Base-by-base conservation (phyloP, 768 basidiomycete species). In the Mycena alexandri region DNA sequence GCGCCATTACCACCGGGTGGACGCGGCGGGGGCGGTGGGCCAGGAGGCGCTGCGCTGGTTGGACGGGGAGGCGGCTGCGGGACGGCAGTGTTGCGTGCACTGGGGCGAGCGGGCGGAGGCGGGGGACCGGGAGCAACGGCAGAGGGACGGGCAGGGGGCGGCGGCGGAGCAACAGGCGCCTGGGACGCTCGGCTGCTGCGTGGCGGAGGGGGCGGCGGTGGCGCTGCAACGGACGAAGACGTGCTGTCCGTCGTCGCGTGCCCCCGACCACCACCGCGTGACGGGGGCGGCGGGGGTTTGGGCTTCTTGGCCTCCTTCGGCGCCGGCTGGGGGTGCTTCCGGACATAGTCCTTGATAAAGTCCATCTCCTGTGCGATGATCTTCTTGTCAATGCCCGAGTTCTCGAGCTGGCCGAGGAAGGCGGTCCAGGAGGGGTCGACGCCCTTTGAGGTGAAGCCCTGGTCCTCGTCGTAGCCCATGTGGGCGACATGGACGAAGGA, bases 401-500 rank as follows among this genome's bases (percentile, higher is more conserved):
- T 78, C 66, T 90, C 86, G 7, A 98, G 84, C 64, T 87, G 82
- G 10, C 80, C 83, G 3, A 98, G 83, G 63, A 99, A 79, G 1
- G 88, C 82, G 50, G 88, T 83, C 97, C 97, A 99, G 6, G 92
- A 93, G 1, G 93, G 89, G 77, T 99, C 97, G 7, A 99, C 93
- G 59, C 93, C 93, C 17, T 84, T 86, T 0, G 92, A 93, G 0
- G 90, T 91, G 78, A 95, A 98, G 3, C 97, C 97, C 25, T 89
- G 87, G 70, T 97, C 90, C 0, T 87, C 77, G 73, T 98, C 93
- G 77, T 92, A 98, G 14, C 96, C 96, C 93, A 99, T 97, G 76
- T 98, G 96, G 0, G 93, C 95, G 48, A 98, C 85, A 75, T 98
- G 96, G 63, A 88, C 86, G 82, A 98, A 98, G 10, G 91, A 91